Conservation (phyloP, 129 eudicot genomes). For the Artemisia annua region DNA sequence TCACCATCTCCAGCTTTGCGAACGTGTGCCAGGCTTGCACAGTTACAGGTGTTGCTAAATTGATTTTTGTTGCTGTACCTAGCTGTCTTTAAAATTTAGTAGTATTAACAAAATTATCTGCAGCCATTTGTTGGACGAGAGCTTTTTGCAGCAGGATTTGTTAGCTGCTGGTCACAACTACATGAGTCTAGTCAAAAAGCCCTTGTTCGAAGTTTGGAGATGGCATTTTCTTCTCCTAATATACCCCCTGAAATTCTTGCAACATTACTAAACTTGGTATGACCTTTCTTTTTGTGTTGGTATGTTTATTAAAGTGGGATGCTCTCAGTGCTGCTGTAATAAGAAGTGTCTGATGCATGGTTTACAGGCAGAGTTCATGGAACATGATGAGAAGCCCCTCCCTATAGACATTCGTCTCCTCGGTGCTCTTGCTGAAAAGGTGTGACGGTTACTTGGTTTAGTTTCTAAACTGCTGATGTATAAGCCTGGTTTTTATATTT, state of each 20-base stretch:
- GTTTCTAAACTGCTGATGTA: slow-evolving; percentile 13
- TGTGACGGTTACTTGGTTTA: slow-evolving; percentile 23
- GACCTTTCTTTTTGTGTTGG: slow-evolving; percentile 18
- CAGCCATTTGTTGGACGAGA: slow-evolving; percentile 99
- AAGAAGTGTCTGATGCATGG: slow-evolving; percentile 1
- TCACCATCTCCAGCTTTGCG: slow-evolving; percentile 95
- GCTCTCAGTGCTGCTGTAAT: slow-evolving; percentile 10
- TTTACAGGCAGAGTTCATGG: slow-evolving; percentile 98
- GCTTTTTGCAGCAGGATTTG: slow-evolving; percentile 97
- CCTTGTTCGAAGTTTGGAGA: slow-evolving; percentile 82
- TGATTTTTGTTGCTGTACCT: neutral
- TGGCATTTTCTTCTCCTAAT: slow-evolving; percentile 98
- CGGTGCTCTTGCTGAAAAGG: slow-evolving; percentile 99
- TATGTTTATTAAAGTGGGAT: slow-evolving; percentile 3
- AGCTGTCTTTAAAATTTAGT: neutral
- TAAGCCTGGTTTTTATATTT: slow-evolving; percentile 9
- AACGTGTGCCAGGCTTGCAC: slow-evolving; percentile 98
- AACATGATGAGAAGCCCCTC: slow-evolving; percentile 95
- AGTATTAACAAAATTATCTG: slow-evolving; percentile 34
- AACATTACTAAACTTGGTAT: slow-evolving; percentile 90
- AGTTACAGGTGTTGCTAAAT: slow-evolving; percentile 65
- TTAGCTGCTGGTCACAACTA: slow-evolving; percentile 96
- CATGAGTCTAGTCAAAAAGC: slow-evolving; percentile 81
- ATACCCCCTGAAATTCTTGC: slow-evolving; percentile 98
- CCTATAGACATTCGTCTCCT: slow-evolving; percentile 98